These are phyloP conservation scores for Cystofilobasidium macerans DNA, from an alignment of 768 basidiomycete genomes.

Conservation along the genomic window DNA sequence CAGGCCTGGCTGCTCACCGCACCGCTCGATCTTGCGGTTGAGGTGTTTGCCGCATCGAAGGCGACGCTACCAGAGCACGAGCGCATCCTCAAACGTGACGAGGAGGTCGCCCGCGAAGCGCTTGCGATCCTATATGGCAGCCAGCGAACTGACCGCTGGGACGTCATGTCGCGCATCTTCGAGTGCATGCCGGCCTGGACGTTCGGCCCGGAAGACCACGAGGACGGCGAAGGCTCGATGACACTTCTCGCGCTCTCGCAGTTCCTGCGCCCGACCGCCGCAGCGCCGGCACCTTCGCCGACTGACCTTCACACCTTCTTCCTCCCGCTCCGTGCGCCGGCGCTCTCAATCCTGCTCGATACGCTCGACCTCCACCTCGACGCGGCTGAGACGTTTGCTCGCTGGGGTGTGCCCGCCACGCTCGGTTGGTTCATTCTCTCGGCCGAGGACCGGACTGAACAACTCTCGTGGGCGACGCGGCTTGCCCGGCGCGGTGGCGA, in stretches of 20 bases:
- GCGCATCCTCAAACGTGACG: constrained; percentile 67
- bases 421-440: constrained; percentile 86
- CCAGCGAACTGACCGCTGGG: constrained; percentile 55
- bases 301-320: constrained; percentile 71
- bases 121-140: constrained; percentile 82
- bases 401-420: constrained; percentile 74
- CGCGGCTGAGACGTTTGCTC: constrained; percentile 77
- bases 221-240: constrained; percentile 66
- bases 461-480: constrained; percentile 72
- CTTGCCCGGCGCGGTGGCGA: constrained; percentile 42
- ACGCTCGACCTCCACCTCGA: constrained; percentile 88
- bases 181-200: constrained; percentile 94
- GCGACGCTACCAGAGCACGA: constrained; percentile 62
- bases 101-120: constrained; percentile 73
- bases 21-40: constrained; percentile 55
- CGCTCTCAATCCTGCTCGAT: constrained; percentile 74
- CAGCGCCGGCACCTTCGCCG: constrained; percentile 48
- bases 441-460: constrained; percentile 52
- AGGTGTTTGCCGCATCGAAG: constrained; percentile 83
- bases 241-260: constrained; percentile 68
- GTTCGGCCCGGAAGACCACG: constrained; percentile 44
- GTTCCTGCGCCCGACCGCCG: constrained; percentile 65
- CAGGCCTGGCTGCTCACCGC: constrained; percentile 35
- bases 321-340: constrained; percentile 58
- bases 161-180: constrained; percentile 79